phyloP scores from a whole-genome alignment of 352 stramenopile species.

The Pythium sp. region DNA sequence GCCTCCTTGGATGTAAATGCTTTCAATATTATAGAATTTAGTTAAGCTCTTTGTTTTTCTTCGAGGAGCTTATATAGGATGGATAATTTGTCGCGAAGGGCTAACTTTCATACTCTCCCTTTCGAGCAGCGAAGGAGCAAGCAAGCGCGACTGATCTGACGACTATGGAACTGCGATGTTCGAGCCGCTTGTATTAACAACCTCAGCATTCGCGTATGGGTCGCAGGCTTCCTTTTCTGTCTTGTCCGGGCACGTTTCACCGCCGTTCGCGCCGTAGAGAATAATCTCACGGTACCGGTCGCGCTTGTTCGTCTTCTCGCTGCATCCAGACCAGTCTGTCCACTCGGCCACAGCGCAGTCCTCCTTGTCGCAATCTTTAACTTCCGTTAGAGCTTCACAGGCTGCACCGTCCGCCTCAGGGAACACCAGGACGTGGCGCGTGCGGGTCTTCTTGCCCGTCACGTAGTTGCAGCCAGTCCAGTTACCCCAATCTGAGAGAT shows the following conservation, averaged over 20 bases:
- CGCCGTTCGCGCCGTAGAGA: slow-evolving; percentile 30
- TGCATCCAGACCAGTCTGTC: slow-evolving; percentile 54
- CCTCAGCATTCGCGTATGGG: slow-evolving; percentile 5
- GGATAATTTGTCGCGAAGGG: no score
- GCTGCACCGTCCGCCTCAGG: slow-evolving; percentile 23
- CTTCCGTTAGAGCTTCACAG: slow-evolving; percentile 28
- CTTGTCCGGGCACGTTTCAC: slow-evolving; percentile 25
- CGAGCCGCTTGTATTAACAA: no score
- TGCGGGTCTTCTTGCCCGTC: slow-evolving; percentile 42
- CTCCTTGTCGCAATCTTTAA: slow-evolving; percentile 32
- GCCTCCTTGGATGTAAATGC: neutral
- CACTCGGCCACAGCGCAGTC: slow-evolving; percentile 42
- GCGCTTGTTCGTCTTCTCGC: slow-evolving; percentile 36
- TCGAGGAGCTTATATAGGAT: no score
- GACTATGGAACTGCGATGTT: no score
- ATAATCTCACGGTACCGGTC: slow-evolving; percentile 32
- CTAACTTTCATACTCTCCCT: no score
- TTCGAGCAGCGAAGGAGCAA: no score
- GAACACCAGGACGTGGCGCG: slow-evolving; percentile 31
- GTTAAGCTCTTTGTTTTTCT: neutral
- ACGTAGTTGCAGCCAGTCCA: slow-evolving; percentile 48
- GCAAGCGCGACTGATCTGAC: no score
- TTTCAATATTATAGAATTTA: neutral
- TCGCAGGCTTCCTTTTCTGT: slow-evolving; percentile 30
- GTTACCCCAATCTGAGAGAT: slow-evolving; percentile 39